phyloP scores from a whole-genome alignment of 495 filamentous ascomycete genomes.

The Hypoxylon cercidicola region DNA sequence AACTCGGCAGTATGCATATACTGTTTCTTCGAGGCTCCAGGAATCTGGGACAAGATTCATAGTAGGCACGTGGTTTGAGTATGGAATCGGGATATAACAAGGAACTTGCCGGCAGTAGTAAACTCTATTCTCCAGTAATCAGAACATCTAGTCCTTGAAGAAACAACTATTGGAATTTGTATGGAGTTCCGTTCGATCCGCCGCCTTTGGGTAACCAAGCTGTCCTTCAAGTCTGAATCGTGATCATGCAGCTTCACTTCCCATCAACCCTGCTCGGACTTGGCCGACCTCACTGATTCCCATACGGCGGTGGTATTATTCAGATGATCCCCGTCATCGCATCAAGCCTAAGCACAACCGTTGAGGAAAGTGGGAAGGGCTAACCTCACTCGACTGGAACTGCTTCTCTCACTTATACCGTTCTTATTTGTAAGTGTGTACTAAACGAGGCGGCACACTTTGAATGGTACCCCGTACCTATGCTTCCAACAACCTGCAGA shows the following conservation, averaged over 20 bases:
- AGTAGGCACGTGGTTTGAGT: background rate
- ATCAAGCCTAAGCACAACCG: too few species aligned
- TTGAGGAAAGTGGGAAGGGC: too few species aligned
- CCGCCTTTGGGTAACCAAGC: too few species aligned
- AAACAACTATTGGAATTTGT: conserved; percentile 9
- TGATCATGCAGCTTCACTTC: background rate
- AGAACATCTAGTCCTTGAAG: background rate
- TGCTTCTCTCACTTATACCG: too few species aligned
- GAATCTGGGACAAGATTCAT: background rate
- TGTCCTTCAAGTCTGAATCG: background rate
- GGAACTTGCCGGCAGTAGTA: background rate
- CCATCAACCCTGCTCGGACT: background rate
- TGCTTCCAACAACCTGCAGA: conserved; percentile 5
- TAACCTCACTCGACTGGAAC: too few species aligned
- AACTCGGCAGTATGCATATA: too few species aligned
- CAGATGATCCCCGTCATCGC: too few species aligned
- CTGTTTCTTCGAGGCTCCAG: too few species aligned
- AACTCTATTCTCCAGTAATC: conserved; percentile 17
- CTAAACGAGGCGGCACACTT: background rate
- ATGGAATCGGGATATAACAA: background rate
- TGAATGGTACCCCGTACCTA: background rate
- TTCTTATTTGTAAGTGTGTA: too few species aligned
- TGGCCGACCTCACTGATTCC: background rate
- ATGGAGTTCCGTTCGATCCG: background rate
- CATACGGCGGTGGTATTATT: too few species aligned